A percentile compares a stretch with the other conserved stretches of the same genome.
These are phyloP conservation scores for Leishmania gerbilli DNA, from an alignment of 208 protist genomes.

Conservation along the genomic window DNA sequence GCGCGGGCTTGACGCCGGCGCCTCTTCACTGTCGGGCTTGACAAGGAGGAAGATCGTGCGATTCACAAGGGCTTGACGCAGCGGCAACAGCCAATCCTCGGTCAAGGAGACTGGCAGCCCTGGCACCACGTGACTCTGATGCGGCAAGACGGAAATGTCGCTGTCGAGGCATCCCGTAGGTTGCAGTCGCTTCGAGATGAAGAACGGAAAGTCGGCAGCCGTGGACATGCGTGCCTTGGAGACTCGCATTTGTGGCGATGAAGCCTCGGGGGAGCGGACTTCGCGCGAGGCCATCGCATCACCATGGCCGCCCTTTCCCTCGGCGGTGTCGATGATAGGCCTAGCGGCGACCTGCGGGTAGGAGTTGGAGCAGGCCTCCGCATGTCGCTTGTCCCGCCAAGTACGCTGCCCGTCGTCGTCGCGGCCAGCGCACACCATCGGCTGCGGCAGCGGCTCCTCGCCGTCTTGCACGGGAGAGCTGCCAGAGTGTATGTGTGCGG, in stretches of 20 bases:
- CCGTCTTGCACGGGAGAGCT: neutral
- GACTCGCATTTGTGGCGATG: neutral
- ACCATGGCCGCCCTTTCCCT: neutral
- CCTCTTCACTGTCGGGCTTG: neutral
- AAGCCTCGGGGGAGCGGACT: neutral
- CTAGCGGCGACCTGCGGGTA: neutral
- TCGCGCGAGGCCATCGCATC: neutral
- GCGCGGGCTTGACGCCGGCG: neutral
- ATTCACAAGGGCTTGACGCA: conserved; percentile 30
- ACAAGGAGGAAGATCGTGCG: conserved; percentile 28
- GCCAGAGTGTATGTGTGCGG: neutral
- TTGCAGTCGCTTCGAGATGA: neutral
- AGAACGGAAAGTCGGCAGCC: neutral
- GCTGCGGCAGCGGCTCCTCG: neutral
- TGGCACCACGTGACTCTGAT: neutral
- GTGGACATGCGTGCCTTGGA: neutral
- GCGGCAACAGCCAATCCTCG: conserved; percentile 24
- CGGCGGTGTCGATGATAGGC: neutral
- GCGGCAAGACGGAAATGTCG: neutral
- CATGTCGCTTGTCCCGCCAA: neutral
- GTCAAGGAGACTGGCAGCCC: neutral
- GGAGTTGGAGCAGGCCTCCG: neutral
- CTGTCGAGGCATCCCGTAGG: neutral
- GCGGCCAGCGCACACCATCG: neutral
- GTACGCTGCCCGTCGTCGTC: neutral